Base-by-base conservation (phyloP, 2,329 filamentous ascomycete species). In the Raffaelea albimanens region DNA sequence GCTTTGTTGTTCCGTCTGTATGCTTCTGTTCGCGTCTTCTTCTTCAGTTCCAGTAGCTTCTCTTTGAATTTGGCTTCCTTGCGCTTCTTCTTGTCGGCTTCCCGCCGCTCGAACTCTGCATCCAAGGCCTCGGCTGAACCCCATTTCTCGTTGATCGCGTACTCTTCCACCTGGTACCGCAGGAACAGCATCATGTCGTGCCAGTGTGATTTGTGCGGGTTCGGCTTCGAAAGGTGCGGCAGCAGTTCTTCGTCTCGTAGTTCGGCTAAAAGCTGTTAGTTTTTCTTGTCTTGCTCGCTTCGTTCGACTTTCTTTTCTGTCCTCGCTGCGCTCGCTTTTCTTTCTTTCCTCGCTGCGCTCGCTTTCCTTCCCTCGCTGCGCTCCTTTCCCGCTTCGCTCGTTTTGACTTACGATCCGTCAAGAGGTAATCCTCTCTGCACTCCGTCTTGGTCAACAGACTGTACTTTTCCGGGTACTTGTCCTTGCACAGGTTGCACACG, bases 141-240 rank as follows among this genome's bases (percentile, higher is more conserved):
- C 93, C 93, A 98, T 68, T 96, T 96, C 54, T 80, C 81, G 1
- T 75, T 80, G 57, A 97, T 83, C 0, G 91, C 93, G 61, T 96
- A 96, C 48, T 89, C 88, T 61, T 98, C 93, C 2, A 98, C 87
- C 61, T 98, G 93, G 51, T 81, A 94, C 1, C 93, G 84, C 20
- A 98, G 72, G 62, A 93, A 98, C 2, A 98, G 76, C 83, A 95
- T 95, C 93, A 98, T 98, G 70, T 95, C 88, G 64, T 96, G 89
- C 87, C 89, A 98, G 50, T 90, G 89, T 0, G 85, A 82, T 63
- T 96, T 96, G 67, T 96, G 93, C 1, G 93, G 93, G 58, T 98
- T 98, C 1, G 93, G 91, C 31, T 83, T 83, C 46, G 86, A 85
- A 9, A 98, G 74, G 62, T 94, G 90, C 0, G 91, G 91, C 0